phyloP scores from a whole-genome alignment of 1,284 basidiomycete genomes.

The Sanghuangporus weigelae region DNA sequence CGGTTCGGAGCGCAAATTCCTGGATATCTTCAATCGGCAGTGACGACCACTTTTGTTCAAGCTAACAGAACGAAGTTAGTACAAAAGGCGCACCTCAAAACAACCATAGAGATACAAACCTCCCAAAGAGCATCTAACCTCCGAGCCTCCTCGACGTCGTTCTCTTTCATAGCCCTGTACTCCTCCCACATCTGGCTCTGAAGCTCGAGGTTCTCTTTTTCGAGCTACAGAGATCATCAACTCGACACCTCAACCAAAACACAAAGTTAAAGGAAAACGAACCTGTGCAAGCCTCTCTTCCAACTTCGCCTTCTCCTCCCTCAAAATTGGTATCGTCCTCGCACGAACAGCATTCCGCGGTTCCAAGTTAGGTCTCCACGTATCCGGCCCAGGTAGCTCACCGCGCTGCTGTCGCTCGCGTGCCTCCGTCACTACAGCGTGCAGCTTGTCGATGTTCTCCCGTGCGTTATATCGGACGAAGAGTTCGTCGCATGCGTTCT shows the following conservation, averaged over 20 bases:
- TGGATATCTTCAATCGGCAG: slow-evolving; percentile 57
- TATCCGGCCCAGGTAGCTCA: slow-evolving; percentile 41
- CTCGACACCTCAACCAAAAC: not conserved
- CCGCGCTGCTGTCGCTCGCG: slow-evolving; percentile 53
- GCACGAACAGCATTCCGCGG: slow-evolving; percentile 57
- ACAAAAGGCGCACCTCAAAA: not conserved
- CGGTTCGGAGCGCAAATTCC: slow-evolving; percentile 54
- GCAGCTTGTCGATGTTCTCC: slow-evolving; percentile 63
- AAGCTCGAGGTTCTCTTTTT: slow-evolving; percentile 45
- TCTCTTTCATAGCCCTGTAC: slow-evolving; percentile 38
- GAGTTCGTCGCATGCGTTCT: slow-evolving; percentile 45
- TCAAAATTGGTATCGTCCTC: slow-evolving; percentile 53
- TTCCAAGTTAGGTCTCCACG: slow-evolving; percentile 56
- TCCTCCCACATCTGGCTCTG: slow-evolving; percentile 46
- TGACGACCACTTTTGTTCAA: slow-evolving; percentile 47
- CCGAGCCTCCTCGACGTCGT: slow-evolving; percentile 40
- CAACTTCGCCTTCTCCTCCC: slow-evolving; percentile 47
- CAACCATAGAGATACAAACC: slow-evolving; percentile 28
- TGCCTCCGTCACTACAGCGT: slow-evolving; percentile 62
- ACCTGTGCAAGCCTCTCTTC: slow-evolving; percentile 45
- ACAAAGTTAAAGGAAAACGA: slow-evolving; percentile 24
- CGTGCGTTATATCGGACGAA: slow-evolving; percentile 60
- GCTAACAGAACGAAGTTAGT: slow-evolving; percentile 30
- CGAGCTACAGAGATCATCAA: slow-evolving; percentile 36
- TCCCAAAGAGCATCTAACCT: slow-evolving; percentile 51